Percentiles rank a stretch among this genome's conserved stretches.
phyloP scores from a whole-genome alignment of 805 yeast genomes.

The Candida silvicultrix region DNA sequence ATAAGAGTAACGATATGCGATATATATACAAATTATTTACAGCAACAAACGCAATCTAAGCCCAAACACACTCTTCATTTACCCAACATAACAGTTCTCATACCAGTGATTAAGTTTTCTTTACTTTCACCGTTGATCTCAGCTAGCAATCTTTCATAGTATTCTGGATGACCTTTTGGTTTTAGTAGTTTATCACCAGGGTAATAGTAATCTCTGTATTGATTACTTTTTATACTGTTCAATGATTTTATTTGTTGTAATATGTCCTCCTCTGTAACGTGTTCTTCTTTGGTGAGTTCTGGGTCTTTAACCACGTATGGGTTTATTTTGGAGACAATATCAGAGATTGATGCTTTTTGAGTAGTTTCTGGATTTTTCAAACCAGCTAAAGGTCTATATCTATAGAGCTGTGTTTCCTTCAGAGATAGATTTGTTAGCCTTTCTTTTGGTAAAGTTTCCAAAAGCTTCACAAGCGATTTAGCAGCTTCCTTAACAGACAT shows the following conservation, averaged over 20 bases:
- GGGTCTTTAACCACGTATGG: conserved; percentile 36
- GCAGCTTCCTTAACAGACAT: conserved; percentile 43
- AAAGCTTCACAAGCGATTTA: conserved; percentile 47
- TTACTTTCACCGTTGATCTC: conserved; percentile 69
- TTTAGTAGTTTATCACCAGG: conserved; percentile 57
- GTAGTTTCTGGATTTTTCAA: conserved; percentile 33
- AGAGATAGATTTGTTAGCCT: conserved; percentile 63
- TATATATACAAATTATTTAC: neutral
- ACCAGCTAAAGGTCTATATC: conserved; percentile 48
- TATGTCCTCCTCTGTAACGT: conserved; percentile 37
- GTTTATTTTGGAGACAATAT: conserved; percentile 39
- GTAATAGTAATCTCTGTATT: conserved; percentile 56
- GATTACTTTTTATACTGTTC: conserved; percentile 50
- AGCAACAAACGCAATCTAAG: neutral
- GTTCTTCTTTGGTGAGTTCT: conserved; percentile 39
- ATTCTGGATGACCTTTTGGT: conserved; percentile 84
- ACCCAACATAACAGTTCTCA: conserved; percentile 74
- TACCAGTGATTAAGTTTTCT: conserved; percentile 58
- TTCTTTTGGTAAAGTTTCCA: conserved; percentile 65
- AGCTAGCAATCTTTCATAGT: conserved; percentile 62
- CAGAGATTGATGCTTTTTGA: conserved; percentile 30
- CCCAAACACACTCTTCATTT: conserved; percentile 29
- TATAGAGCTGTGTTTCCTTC: conserved; percentile 56
- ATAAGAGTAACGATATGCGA: neutral
- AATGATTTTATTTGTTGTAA: conserved; percentile 52